Base-by-base conservation (phyloP, 2,329 filamentous ascomycete genomes). In the Hymenoscyphus occultus region DNA sequence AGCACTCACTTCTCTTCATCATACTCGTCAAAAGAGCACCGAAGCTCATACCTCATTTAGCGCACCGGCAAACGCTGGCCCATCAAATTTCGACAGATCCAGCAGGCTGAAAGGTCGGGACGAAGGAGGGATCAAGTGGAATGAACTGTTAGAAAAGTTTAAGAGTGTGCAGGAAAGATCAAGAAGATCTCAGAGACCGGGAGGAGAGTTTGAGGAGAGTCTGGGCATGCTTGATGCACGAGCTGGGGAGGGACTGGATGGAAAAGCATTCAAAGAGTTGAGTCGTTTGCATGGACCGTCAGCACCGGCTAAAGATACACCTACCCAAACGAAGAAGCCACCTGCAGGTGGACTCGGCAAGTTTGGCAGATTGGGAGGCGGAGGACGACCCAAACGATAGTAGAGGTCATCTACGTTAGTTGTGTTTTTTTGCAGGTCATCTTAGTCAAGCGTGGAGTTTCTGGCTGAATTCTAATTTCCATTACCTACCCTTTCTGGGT, bases 111-210 rank as follows among this genome's bases (percentile, higher is more conserved):
- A 97, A 86, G 76, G 87, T 85, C 59, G 93, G 63, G 92, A 96
- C 69, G 93, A 97, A 63, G 87, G 86, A 62, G 88, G 87, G 40
- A 96, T 99, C 71, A 89, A 90, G 63, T 99, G 95, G 95, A 86
- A 85, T 2, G 95, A 99, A 72, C 83, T 99, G 42, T 84, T 99
- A 5, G 95, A 99, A 69, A 97, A 97, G 75, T 99, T 99, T 79
- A 91, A 91, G 70, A 86, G 84, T 61, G 94, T 96, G 1, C 95
- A 99, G 74, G 95, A 99, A 71, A 88, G 87, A 66, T 90, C 93
- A 5, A 85, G 93, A 63, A 84, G 92, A 62, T 82, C 86, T 13
- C 89, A 92, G 73, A 81, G 87, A 65, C 77, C 79, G 76, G 80
- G 67, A 74, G 78, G 40, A 69, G 72, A 78, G 28, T 71, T 85